A percentile compares a stretch with the other conserved stretches of the same genome.
Conservation (phyloP, 257 asterid genomes). For the Solanum lycopersicoides region DNA sequence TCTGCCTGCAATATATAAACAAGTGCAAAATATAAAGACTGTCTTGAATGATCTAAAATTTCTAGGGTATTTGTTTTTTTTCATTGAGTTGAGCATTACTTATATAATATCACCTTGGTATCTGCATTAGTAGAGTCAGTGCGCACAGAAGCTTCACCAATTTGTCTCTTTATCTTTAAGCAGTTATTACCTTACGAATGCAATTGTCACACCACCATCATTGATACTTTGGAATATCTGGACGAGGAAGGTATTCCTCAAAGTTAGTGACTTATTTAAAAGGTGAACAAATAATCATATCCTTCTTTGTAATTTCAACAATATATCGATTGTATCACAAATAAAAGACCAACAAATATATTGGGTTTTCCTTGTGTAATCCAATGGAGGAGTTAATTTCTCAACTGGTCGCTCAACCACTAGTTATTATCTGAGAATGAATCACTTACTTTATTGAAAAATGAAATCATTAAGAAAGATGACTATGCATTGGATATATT, state of each 20-base stretch:
- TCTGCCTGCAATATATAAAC: no score
- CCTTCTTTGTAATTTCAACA: conserved; percentile 44
- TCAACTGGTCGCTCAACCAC: neutral
- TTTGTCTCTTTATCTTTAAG: neutral
- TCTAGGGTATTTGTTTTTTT: no score
- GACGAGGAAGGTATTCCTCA: conserved; percentile 28
- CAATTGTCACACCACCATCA: conserved; percentile 57
- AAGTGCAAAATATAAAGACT: no score
- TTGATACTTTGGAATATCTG: conserved; percentile 30
- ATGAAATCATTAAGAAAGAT: neutral
- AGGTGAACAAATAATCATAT: conserved; percentile 23
- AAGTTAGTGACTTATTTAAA: conserved; percentile 19
- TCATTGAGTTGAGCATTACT: neutral
- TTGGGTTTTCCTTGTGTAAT: neutral
- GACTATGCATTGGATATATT: no score
- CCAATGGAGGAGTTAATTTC: neutral
- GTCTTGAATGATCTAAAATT: no score
- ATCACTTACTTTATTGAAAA: neutral
- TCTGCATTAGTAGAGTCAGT: neutral
- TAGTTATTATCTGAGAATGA: neutral
- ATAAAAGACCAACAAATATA: neutral
- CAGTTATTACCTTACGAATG: neutral
- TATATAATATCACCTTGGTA: neutral
- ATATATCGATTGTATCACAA: conserved; percentile 43
- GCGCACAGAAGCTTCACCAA: neutral